Evolutionary conservation across 768 basidiomycete genomes (phyloP), one percentile per base, ranked within the genome.

Genomic region (Podaxis carcinomalis): DNA sequence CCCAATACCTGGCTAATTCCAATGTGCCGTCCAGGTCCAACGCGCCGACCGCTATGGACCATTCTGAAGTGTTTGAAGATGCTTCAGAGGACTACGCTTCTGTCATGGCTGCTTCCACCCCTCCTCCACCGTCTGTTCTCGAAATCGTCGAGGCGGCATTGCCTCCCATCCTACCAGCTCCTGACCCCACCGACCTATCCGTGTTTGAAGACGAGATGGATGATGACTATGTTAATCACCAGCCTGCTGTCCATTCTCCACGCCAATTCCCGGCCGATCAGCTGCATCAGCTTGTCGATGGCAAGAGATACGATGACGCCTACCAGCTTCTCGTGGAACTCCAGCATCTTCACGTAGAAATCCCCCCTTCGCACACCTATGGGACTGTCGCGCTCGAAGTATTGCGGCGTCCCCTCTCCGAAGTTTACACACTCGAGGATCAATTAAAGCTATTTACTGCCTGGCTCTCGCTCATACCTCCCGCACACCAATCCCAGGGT

Each of bases 381-480:
- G 68, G 66, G 27, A 54, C 54, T 4, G 68, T 75, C 36, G 77
- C 75, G 11, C 32, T 66, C 16, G 65, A 63, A 16, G 69, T 66
- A 4, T 59, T 75, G 19, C 50, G 55, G 19, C 47, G 47, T 50
- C 46, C 37, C 61, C 5, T 47, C 19, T 55, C 46, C 60, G 36
- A 61, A 11, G 40, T 57, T 21, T 47, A 32, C 7, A 58, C 58
- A 14, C 28, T 32, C 19, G 47, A 62, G n/a, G 56, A 68, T 16
- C 64, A 67, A 58, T 47, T 64, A 0, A 56, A 65, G 32, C 44
- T 54, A 21, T 72, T 75, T 51, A 35, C 62, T 1, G 54, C 64
- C 21, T 78, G 76, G 77, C 67, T 79, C 40, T 69, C 68, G 2
- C 68, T 77, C n/a, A 57, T 78, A 25, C 76, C 77, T 32, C 62